phyloP scores from a whole-genome alignment of 1,139 yeast species.

The Debaryomyces nepalensis region DNA sequence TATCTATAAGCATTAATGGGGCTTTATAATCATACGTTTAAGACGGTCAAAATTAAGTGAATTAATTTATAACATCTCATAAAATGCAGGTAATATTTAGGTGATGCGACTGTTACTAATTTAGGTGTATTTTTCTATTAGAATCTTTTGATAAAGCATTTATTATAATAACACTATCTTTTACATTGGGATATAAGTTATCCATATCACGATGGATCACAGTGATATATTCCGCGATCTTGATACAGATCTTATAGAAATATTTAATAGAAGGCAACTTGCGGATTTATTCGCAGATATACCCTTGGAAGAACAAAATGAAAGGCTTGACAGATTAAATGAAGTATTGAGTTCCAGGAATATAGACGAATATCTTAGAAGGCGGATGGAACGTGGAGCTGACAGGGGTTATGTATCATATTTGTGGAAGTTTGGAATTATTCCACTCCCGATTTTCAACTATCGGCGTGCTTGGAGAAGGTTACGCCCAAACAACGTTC shows the following conservation, averaged over 20 bases:
- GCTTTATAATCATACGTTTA: no score
- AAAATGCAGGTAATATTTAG: no score
- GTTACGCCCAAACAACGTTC: slow-evolving; percentile 15
- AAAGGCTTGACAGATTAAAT: slow-evolving; percentile 20
- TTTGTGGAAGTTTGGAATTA: slow-evolving; percentile 23
- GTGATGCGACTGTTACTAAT: no score
- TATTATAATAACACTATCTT: no score
- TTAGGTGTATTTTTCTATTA: no score
- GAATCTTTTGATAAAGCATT: no score
- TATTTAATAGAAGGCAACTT: slow-evolving; percentile 26
- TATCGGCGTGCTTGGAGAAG: slow-evolving; percentile 32
- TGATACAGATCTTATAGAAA: slow-evolving; percentile 28
- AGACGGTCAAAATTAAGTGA: no score
- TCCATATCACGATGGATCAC: no score
- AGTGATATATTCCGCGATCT: slow-evolving; percentile 29
- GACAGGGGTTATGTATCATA: background rate
- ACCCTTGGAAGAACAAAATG: slow-evolving; percentile 23
- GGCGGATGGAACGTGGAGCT: background rate
- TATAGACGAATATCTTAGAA: slow-evolving; percentile 4
- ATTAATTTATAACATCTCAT: no score
- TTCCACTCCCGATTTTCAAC: slow-evolving; percentile 37
- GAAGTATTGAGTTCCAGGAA: slow-evolving; percentile 15
- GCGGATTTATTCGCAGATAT: slow-evolving; percentile 13
- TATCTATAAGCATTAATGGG: no score
- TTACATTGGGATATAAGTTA: no score